Conservation (phyloP, 225 moss, liverwort and hornwort species). For the Antitrichia curtipendula region DNA sequence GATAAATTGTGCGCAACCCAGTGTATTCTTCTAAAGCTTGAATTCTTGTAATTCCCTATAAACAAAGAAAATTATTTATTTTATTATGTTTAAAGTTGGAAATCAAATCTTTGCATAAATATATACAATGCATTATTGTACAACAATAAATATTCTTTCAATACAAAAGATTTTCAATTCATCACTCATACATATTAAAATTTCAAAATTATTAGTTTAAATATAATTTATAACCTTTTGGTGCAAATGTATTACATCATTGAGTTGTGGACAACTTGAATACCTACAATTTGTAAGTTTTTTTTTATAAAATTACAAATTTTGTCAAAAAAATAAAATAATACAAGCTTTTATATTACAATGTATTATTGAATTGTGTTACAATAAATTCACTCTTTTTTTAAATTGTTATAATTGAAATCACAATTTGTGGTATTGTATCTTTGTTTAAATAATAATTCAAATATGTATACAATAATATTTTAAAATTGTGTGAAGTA, state of each 20-base stretch:
- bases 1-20: constrained; percentile 62
- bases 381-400: not conserved
- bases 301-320: too few species aligned
- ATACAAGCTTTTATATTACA: too few species aligned
- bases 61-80: not conserved
- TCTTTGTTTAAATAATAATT: too few species aligned
- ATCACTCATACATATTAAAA: not conserved
- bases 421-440: not conserved
- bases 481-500: not conserved
- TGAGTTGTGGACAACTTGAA: constrained; percentile 82
- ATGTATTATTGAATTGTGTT: not conserved
- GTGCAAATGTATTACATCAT: constrained; percentile 70
- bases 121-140: not conserved
- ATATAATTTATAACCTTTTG: constrained; percentile 43
- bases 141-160: not conserved
- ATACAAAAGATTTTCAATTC: not conserved
- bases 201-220: too few species aligned
- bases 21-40: constrained; percentile 67
- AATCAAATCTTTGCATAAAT: not conserved
- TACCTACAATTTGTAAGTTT: constrained; percentile 12
- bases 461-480: not conserved
- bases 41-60: constrained; percentile 70
- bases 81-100: not conserved
- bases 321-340: not conserved
- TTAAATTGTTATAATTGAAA: too few species aligned